A percentile compares a stretch with the other conserved stretches of the same genome.
These are phyloP conservation scores for Forsythia suspensa DNA, from an alignment of 257 asterid species.

Conservation along the genomic window DNA sequence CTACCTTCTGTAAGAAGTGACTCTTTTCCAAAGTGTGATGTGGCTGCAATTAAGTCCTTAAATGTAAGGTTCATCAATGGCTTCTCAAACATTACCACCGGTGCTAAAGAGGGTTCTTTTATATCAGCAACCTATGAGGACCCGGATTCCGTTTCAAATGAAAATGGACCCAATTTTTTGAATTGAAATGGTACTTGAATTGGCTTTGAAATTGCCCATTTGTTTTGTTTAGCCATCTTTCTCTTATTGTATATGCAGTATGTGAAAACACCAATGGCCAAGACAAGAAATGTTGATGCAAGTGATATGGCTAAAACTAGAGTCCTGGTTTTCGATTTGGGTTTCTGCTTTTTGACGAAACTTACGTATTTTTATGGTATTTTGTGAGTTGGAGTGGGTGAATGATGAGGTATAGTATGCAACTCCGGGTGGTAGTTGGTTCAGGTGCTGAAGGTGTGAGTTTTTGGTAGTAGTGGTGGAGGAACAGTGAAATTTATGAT, in stretches of 20 bases:
- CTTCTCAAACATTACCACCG: slow-evolving; percentile 92
- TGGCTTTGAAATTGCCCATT: slow-evolving; percentile 89
- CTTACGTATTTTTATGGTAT: slow-evolving; percentile 18
- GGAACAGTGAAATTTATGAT: no score
- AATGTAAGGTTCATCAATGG: slow-evolving; percentile 89
- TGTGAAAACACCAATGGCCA: slow-evolving; percentile 5
- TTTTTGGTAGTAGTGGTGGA: no score
- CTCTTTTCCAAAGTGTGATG: slow-evolving; percentile 90
- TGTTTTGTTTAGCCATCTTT: slow-evolving; percentile 42
- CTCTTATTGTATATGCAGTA: slow-evolving; percentile 52
- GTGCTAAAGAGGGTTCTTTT: slow-evolving; percentile 83
- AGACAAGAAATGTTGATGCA: slow-evolving; percentile 35
- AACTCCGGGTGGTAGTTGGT: slow-evolving; percentile 20
- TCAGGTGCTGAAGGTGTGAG: no score
- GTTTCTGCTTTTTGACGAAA: slow-evolving; percentile 10
- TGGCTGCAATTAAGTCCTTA: slow-evolving; percentile 88
- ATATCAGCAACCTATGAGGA: slow-evolving; percentile 93
- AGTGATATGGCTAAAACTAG: slow-evolving; percentile 33
- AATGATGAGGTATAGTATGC: slow-evolving; percentile 34
- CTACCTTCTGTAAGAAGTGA: slow-evolving; percentile 83
- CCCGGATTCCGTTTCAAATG: slow-evolving; percentile 91
- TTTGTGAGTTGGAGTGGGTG: slow-evolving; percentile 27
- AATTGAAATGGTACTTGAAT: slow-evolving; percentile 60
- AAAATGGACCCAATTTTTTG: slow-evolving; percentile 88
- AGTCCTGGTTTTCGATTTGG: slow-evolving; percentile 34